phyloP scores from a whole-genome alignment of 1,139 yeast species.

The Trichomonascaceae sp. region DNA sequence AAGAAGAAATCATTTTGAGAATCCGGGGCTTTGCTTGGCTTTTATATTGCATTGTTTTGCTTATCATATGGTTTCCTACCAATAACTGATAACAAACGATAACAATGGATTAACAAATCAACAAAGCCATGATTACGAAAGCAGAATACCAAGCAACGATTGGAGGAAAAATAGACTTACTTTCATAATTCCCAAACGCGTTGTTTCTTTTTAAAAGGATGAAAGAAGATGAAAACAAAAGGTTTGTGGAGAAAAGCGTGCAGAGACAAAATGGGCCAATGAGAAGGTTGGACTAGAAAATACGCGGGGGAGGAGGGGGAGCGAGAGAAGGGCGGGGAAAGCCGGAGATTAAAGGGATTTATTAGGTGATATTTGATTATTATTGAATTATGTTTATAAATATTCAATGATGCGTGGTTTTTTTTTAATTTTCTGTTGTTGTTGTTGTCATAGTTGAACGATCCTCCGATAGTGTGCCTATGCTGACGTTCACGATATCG shows the following conservation, averaged over 20 bases:
- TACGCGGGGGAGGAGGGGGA: constrained; percentile 1
- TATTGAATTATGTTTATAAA: too few relatives aligned
- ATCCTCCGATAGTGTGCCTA: too few relatives aligned
- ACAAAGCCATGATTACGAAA: not conserved
- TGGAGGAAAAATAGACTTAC: not conserved
- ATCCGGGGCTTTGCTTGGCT: not conserved
- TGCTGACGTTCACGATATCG: too few relatives aligned
- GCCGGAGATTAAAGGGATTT: too few relatives aligned
- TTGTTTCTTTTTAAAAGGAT: not conserved
- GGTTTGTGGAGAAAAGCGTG: not conserved
- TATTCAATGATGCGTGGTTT: too few relatives aligned
- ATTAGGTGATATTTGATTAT: too few relatives aligned
- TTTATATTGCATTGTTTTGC: not conserved
- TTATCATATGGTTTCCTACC: constrained; percentile 9
- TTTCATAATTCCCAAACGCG: not conserved
- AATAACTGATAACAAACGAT: not conserved
- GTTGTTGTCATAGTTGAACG: too few relatives aligned
- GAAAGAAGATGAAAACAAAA: not conserved
- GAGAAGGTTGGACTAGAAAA: constrained; percentile 4
- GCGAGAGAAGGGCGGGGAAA: not conserved
- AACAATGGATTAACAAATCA: not conserved
- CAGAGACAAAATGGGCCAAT: not conserved
- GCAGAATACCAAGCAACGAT: not conserved
- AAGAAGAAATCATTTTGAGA: too few relatives aligned
- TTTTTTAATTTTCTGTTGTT: too few relatives aligned